Base-by-base conservation (phyloP, 768 basidiomycete genomes). In the Hygrophoropsis aurantiaca region DNA sequence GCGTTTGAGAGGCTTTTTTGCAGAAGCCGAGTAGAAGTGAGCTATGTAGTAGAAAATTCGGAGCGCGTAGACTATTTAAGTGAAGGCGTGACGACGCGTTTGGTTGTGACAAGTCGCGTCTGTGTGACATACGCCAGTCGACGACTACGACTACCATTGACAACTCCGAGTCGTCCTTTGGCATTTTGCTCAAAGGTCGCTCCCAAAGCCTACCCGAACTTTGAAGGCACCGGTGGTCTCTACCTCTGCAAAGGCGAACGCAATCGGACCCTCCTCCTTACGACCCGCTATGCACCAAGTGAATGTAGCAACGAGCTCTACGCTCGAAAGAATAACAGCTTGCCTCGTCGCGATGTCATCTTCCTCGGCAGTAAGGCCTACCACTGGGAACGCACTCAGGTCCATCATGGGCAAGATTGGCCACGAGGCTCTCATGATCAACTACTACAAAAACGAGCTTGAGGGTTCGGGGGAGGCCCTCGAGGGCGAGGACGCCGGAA, bases 171-270 rank as follows among this genome's bases (percentile, higher is more conserved):
- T n/a, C n/a, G n/a, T n/a, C n/a, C n/a, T n/a, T n/a, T n/a, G 65
- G 52, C 69, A 26, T 69, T 75, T 18, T 63, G 72, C 42, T 59
- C 72, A 37, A 32, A 49, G 18, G 70, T 74, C 40, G 68, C 73
- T 23, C 50, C 64, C 25, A 49, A 41, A 15, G 61, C 54, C 49
- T 37, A 25, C 2, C 65, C 73, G 33, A 25, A 65, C 43, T 57
- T 35, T 32, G 73, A 71, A 51, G 71, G 73, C 46, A 73, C 74
- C 1, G 68, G 60, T 25, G 55, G 45, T 39, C 56, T 74, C 40
- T 74, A 61, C 57, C 42, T 67, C 55, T 57, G 62, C 54, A 42
- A 54, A 20, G 46, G 53, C 52, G 13, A 54, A 56, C 40, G 54
- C 64, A 49, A 27, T 57, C 44, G 11, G 66, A 44, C 56, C 71